Evolutionary conservation across 1,139 yeast genomes (phyloP).

Genomic region (Diutina pseudorugosa): DNA sequence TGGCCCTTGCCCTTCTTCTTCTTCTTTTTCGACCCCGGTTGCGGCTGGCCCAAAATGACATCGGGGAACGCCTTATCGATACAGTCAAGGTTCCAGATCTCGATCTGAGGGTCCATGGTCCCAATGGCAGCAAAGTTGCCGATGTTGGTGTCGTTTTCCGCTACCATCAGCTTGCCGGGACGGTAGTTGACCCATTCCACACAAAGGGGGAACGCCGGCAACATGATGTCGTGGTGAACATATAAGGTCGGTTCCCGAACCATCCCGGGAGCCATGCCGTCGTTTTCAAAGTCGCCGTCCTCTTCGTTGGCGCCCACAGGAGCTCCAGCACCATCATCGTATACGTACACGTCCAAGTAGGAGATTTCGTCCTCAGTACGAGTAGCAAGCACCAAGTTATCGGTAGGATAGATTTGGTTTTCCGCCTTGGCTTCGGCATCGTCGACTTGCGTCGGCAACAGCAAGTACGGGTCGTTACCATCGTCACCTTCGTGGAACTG

Average conservation of each 20-base stretch:
- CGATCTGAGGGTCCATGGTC: slow-evolving; percentile 95
- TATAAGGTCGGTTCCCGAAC: slow-evolving; percentile 67
- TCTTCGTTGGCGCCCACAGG: slow-evolving; percentile 49
- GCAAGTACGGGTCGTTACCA: slow-evolving; percentile 55
- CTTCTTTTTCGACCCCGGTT: slow-evolving; percentile 36
- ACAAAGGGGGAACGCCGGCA: slow-evolving; percentile 93
- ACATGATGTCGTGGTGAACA: slow-evolving; percentile 93
- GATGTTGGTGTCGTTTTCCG: slow-evolving; percentile 24
- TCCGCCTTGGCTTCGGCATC: slow-evolving; percentile 65
- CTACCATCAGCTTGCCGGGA: slow-evolving; percentile 26
- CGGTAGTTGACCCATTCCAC: slow-evolving; percentile 87
- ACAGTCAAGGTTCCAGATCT: slow-evolving; percentile 89
- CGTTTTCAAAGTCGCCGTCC: slow-evolving; percentile 48
- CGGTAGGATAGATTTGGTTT: slow-evolving; percentile 79
- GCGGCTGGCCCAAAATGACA: slow-evolving; percentile 74
- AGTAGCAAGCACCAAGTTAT: slow-evolving; percentile 79
- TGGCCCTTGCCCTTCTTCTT: slow-evolving; percentile 37
- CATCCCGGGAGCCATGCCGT: slow-evolving; percentile 57
- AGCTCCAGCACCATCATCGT: slow-evolving; percentile 88
- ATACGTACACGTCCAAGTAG: slow-evolving; percentile 82
- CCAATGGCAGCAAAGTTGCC: slow-evolving; percentile 96
- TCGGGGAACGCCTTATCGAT: slow-evolving; percentile 94
- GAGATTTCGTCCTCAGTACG: slow-evolving; percentile 95
- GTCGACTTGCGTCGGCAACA: slow-evolving; percentile 60
- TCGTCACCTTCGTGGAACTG: slow-evolving; percentile 42